Conservation (phyloP, 768 basidiomycete genomes). For the Lactarius deliciosus region DNA sequence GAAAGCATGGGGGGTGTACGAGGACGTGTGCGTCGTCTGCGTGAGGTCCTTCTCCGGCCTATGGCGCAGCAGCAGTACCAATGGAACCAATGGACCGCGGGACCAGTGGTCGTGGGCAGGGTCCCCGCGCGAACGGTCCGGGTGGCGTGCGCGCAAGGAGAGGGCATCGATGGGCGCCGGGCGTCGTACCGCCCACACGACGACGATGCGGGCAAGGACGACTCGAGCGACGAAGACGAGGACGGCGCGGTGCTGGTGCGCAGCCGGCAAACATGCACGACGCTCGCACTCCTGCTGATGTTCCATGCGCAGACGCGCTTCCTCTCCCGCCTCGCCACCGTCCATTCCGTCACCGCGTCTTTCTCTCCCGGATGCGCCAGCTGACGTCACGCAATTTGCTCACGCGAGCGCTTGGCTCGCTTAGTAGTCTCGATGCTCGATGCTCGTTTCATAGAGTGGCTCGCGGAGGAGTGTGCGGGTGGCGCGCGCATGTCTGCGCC, state of each 20-base stretch:
- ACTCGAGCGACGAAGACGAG: constrained; percentile 34
- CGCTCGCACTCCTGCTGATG: constrained; percentile 55
- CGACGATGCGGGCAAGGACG: constrained; percentile 4
- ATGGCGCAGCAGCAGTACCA: constrained; percentile 56
- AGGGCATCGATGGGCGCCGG: constrained; percentile 66
- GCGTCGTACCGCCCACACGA: constrained; percentile 26
- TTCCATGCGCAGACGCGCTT: constrained; percentile 63
- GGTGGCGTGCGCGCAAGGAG: constrained; percentile 43
- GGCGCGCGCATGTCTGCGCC: constrained; percentile 36
- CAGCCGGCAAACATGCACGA: constrained; percentile 36
- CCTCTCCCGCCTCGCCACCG: constrained; percentile 43
- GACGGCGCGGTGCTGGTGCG: background rate
- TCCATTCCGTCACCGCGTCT: background rate
- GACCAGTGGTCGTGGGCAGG: background rate
- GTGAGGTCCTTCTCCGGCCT: constrained; percentile 79
- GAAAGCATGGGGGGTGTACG: constrained; percentile 57
- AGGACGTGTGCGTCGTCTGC: constrained; percentile 81
- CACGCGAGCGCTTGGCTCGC: constrained; percentile 69
- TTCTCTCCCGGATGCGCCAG: background rate
- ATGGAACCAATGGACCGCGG: too few relatives aligned
- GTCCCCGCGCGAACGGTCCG: background rate
- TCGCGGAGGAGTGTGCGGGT: constrained; percentile 63
- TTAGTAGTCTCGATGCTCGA: constrained; percentile 71
- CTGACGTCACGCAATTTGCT: constrained; percentile 38
- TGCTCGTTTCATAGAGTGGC: constrained; percentile 74